Conservation (phyloP, 352 stramenopile genomes). For the Phytophthora cactorum region DNA sequence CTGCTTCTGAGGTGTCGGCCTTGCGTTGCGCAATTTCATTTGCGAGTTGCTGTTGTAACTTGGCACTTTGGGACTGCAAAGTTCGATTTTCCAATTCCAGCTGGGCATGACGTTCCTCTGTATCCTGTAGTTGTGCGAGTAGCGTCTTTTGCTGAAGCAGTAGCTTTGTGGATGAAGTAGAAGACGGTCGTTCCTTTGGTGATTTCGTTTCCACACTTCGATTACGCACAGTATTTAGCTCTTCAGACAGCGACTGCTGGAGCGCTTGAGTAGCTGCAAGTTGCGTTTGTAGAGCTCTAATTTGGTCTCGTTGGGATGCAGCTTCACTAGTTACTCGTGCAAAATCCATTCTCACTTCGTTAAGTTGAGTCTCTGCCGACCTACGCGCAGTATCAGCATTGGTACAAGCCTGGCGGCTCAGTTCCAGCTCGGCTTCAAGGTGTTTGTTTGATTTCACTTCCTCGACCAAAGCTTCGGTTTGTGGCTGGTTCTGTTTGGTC, state of each 20-base stretch:
- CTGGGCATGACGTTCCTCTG: constrained; percentile 24
- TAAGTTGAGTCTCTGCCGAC: constrained; percentile 18
- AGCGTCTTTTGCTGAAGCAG: constrained; percentile 34
- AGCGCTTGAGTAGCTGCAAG: constrained; percentile 26
- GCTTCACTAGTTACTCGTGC: constrained; percentile 38
- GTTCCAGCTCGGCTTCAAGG: constrained; percentile 31
- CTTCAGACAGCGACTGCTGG: constrained; percentile 15
- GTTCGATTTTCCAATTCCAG: constrained; percentile 25
- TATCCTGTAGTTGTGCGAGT: constrained; percentile 29
- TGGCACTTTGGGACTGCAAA: constrained; percentile 21
- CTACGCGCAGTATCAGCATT: constrained; percentile 18
- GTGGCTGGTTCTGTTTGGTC: constrained; percentile 21
- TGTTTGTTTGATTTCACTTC: constrained; percentile 30
- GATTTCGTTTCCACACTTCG: constrained; percentile 22
- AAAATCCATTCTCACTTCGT: constrained; percentile 26
- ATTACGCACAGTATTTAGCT: constrained; percentile 25
- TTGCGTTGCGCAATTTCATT: constrained; percentile 35
- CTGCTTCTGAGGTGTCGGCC: constrained; percentile 19
- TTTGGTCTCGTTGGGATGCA: constrained; percentile 39
- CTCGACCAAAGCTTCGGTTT: constrained; percentile 17
- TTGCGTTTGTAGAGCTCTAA: constrained; percentile 47
- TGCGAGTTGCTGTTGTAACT: constrained; percentile 24
- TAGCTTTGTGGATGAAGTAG: constrained; percentile 24
- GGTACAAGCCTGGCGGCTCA: constrained; percentile 23
- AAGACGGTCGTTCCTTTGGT: constrained; percentile 20